phyloP scores from a whole-genome alignment of 2,329 filamentous ascomycete species.

The Atkinsonella texensis region DNA sequence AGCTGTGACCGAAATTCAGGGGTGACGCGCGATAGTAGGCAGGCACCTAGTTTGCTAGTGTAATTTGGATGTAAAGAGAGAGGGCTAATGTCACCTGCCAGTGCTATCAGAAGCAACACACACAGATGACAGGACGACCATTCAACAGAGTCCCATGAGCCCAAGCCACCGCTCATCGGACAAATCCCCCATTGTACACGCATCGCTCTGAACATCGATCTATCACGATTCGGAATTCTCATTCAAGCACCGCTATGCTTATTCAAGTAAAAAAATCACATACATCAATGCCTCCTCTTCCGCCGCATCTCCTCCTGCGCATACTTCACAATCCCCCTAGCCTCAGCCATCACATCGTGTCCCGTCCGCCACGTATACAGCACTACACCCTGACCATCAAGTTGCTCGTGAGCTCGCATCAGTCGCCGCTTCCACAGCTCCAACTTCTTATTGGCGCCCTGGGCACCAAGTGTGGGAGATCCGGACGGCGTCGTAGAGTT shows the following conservation, averaged over 20 bases:
- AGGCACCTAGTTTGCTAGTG: too few species aligned
- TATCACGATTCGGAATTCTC: neutral
- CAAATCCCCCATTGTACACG: too few species aligned
- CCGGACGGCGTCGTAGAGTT: constrained; percentile 21
- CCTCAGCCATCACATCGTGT: constrained; percentile 55
- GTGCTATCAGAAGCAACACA: too few species aligned
- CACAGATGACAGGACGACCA: too few species aligned
- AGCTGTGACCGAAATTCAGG: too few species aligned
- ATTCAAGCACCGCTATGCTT: neutral
- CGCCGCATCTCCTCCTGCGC: constrained; percentile 30
- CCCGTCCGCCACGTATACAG: constrained; percentile 65
- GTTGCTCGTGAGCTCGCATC: constrained; percentile 47
- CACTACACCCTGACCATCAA: constrained; percentile 53
- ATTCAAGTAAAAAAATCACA: neutral
- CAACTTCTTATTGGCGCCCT: constrained; percentile 50
- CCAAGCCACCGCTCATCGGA: too few species aligned
- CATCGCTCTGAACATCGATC: too few species aligned
- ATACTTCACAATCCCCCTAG: constrained; percentile 49
- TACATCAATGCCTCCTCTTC: constrained; percentile 3
- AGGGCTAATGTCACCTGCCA: too few species aligned
- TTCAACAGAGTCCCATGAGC: too few species aligned
- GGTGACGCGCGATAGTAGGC: too few species aligned
- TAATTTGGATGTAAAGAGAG: too few species aligned
- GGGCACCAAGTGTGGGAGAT: constrained; percentile 23
- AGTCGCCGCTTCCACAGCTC: constrained; percentile 61